phyloP scores from a whole-genome alignment of 1,284 basidiomycete species.

The Afroboletus lepidellus region DNA sequence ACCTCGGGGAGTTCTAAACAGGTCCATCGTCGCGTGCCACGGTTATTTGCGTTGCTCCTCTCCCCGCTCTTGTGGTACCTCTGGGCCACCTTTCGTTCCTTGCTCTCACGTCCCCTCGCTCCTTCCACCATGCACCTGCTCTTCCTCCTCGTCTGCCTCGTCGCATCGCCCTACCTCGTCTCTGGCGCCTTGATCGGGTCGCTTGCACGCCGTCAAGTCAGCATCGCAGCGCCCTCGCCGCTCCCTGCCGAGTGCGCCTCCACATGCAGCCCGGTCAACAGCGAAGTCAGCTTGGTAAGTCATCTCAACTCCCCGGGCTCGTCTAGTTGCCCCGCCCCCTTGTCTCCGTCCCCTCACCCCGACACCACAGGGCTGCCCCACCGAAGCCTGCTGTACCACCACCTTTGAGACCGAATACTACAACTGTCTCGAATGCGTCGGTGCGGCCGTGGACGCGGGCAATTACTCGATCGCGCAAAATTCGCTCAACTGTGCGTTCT shows the following conservation, averaged over 20 bases:
- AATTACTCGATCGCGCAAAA: conserved; percentile 31
- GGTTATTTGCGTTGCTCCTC: too few relatives aligned
- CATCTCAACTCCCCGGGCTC: conserved; percentile 9
- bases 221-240: conserved; percentile 5
- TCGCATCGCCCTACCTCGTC: background rate
- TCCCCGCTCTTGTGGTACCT: background rate
- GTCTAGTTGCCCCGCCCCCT: background rate
- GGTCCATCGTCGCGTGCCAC: too few relatives aligned
- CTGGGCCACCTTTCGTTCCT: background rate
- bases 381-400: conserved; percentile 34
- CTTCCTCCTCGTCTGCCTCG: conserved; percentile 3
- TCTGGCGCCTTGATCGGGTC: background rate
- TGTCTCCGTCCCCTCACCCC: background rate
- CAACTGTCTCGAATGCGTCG: conserved; percentile 39
- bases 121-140: conserved; percentile 19
- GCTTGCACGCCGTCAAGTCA: conserved; percentile 18
- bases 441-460: conserved; percentile 24
- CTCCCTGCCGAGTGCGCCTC: conserved; percentile 38
- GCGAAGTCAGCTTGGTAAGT: conserved; percentile 26
- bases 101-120: conserved; percentile 2
- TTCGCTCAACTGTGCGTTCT: conserved; percentile 30
- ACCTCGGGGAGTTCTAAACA: too few relatives aligned
- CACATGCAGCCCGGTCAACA: conserved; percentile 35
- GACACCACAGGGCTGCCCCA: conserved; percentile 24
- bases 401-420: conserved; percentile 37